Evolutionary conservation across 352 stramenopile species (phyloP).

Genomic region (Pythium phragmiticola): DNA sequence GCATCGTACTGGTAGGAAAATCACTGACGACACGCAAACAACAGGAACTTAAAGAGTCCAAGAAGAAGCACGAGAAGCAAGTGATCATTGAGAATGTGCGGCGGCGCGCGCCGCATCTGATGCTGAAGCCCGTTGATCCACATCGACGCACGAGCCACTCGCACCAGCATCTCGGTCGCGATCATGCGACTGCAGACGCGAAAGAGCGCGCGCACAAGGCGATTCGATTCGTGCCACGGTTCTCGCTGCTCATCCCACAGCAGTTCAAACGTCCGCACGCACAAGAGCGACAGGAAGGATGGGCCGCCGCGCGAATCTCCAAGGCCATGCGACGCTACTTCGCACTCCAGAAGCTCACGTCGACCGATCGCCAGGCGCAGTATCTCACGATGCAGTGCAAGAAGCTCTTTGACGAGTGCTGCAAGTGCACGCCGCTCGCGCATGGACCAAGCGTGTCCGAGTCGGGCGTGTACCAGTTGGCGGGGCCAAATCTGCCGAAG

Average conservation of each 20-base stretch:
- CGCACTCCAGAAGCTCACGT: slow-evolving; percentile 41
- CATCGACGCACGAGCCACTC: slow-evolving; percentile 1
- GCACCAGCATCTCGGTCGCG: slow-evolving; percentile 4
- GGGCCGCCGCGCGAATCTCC: slow-evolving; percentile 54
- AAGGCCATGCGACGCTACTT: slow-evolving; percentile 59
- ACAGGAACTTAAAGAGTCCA: slow-evolving; percentile 42
- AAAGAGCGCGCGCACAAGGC: slow-evolving; percentile 12
- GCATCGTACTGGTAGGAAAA: neutral
- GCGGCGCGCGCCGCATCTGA: slow-evolving; percentile 38
- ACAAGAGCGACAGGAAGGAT: slow-evolving; percentile 47
- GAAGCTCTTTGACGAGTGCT: slow-evolving; percentile 75
- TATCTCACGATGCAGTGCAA: slow-evolving; percentile 61
- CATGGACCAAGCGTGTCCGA: slow-evolving; percentile 50
- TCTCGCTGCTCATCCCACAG: slow-evolving; percentile 39
- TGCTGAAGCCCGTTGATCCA: slow-evolving; percentile 31
- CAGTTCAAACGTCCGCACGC: slow-evolving; percentile 32
- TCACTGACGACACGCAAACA: neutral
- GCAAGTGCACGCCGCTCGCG: slow-evolving; percentile 55
- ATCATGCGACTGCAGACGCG: neutral
- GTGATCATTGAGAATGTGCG: slow-evolving; percentile 57
- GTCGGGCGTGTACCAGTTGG: slow-evolving; percentile 63
- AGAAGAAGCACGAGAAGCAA: slow-evolving; percentile 54
- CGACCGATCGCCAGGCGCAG: slow-evolving; percentile 39
- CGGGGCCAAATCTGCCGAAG: slow-evolving; percentile 59
- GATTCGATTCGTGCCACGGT: slow-evolving; percentile 17